Evolutionary conservation across 371 early-diverging fungal genomes (phyloP).

Genomic region (Batkoa obscura): DNA sequence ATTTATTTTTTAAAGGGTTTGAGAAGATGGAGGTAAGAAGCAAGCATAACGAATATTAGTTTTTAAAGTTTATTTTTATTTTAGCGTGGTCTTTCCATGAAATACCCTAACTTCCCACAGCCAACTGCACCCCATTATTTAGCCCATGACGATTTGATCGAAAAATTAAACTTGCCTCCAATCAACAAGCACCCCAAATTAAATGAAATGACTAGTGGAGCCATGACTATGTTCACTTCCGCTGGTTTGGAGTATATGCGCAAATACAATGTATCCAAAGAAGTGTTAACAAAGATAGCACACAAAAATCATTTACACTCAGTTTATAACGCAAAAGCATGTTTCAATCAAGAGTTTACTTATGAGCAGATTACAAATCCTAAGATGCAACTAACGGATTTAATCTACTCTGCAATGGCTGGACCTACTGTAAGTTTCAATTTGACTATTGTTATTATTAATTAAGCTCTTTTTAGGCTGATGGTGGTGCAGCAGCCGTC

Average conservation of each 20-base stretch:
- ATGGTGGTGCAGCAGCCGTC: slow-evolving; percentile 49
- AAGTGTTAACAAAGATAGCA: background rate
- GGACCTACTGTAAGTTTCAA: background rate
- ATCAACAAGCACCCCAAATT: background rate
- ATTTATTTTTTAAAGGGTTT: background rate
- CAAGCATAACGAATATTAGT: slow-evolving; percentile 32
- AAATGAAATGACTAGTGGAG: background rate
- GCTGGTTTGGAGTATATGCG: background rate
- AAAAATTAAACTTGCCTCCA: background rate
- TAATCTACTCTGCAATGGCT: background rate
- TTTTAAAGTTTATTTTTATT: slow-evolving; percentile 60
- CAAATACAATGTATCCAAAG: background rate
- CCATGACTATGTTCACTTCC: background rate
- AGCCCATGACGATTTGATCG: too few relatives aligned
- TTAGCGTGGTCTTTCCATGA: slow-evolving; percentile 22
- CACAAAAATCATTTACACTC: background rate
- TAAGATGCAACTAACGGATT: background rate
- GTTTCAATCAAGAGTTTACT: background rate
- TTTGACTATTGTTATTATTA: background rate
- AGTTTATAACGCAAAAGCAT: background rate
- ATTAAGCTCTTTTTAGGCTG: slow-evolving; percentile 13
- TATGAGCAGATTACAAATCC: background rate
- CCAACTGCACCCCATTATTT: background rate
- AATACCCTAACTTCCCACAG: background rate
- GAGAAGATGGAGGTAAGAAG: background rate